phyloP scores from a whole-genome alignment of 345 rosid species.

The Salix brachista region DNA sequence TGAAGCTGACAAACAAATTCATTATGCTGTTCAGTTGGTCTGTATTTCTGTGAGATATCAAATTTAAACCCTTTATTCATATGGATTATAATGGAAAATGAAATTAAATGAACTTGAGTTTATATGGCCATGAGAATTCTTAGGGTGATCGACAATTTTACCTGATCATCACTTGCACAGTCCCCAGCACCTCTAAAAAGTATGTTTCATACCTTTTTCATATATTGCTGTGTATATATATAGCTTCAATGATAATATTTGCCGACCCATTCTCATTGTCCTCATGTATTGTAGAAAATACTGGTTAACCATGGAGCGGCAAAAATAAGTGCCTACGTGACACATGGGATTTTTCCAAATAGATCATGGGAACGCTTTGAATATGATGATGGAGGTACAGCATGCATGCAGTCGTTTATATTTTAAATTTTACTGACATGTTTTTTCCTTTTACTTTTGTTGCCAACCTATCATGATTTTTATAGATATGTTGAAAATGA shows the following conservation, averaged over 20 bases:
- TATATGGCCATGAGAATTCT: no score
- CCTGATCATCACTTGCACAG: no score
- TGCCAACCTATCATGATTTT: not conserved
- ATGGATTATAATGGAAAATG: no score
- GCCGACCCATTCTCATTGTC: not conserved
- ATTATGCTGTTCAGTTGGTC: no score
- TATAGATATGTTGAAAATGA: not conserved
- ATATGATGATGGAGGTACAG: conserved; percentile 72
- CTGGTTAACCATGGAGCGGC: conserved; percentile 93
- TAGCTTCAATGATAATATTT: not conserved
- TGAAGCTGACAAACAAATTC: no score
- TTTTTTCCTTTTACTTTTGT: not conserved
- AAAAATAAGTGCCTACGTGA: conserved; percentile 85
- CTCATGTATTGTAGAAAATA: conserved; percentile 53
- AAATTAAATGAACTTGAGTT: no score
- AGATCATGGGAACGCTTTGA: conserved; percentile 84
- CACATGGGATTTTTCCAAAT: conserved; percentile 93
- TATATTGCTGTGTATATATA: not conserved
- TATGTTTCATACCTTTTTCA: not conserved
- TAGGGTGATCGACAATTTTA: no score
- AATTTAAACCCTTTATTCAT: no score
- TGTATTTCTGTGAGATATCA: no score
- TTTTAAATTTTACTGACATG: not conserved
- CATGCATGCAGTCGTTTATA: not conserved
- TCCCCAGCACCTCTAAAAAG: not conserved